These are phyloP conservation scores for Phytophthora multivora DNA, from an alignment of 352 stramenopile species.

Conservation along the genomic window DNA sequence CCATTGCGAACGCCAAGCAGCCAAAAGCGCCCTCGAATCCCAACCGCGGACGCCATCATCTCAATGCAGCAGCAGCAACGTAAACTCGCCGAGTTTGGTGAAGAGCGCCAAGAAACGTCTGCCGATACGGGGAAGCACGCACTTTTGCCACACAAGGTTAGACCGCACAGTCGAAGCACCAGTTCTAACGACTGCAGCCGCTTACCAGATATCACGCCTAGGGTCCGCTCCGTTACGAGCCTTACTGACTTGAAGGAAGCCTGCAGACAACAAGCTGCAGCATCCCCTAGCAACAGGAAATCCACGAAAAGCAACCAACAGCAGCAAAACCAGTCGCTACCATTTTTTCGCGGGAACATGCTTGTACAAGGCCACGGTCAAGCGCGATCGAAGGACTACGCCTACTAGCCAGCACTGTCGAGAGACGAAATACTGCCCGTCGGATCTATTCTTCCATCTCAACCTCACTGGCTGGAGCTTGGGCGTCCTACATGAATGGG, in stretches of 20 bases:
- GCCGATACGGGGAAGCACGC: conserved; percentile 3
- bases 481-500: conserved; percentile 29
- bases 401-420: conserved; percentile 30
- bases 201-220: conserved; percentile 29
- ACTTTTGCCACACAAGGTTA: conserved; percentile 4
- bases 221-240: conserved; percentile 8
- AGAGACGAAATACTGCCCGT: conserved; percentile 34
- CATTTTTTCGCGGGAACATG: conserved; percentile 80
- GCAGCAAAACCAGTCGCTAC: conserved; percentile 42
- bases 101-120: conserved; percentile 29
- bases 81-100: conserved; percentile 22
- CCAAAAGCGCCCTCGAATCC: conserved; percentile 38
- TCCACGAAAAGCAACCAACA: conserved; percentile 31
- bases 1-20: conserved; percentile 36
- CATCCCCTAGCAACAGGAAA: conserved; percentile 13
- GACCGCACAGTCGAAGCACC: conserved; percentile 11
- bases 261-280: conserved; percentile 23
- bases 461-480: conserved; percentile 28
- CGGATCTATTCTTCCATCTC: conserved; percentile 42
- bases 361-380: conserved; percentile 58
- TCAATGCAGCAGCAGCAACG: conserved; percentile 40
- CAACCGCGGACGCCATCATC: conserved; percentile 47
- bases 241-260: conserved; percentile 36
- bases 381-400: conserved; percentile 46
- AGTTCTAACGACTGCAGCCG: conserved; percentile 8